Conservation (phyloP, 1,284 basidiomycete species). For the Pholiota adiposa region DNA sequence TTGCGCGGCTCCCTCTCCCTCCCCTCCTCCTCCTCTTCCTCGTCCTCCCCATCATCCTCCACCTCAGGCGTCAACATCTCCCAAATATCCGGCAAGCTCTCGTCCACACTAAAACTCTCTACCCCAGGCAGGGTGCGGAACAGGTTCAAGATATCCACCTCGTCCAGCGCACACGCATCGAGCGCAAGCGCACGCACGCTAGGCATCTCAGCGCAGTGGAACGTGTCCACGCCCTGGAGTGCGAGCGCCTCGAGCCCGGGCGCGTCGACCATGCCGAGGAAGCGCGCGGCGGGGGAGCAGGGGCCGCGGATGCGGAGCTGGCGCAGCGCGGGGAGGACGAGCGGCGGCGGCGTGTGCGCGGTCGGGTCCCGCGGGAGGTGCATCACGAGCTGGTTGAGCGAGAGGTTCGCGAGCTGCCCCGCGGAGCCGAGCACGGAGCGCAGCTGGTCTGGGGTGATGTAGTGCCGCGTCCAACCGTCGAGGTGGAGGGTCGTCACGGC, state of each 20-base stretch:
- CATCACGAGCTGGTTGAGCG: slow-evolving; percentile 41
- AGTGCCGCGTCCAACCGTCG: slow-evolving; percentile 40
- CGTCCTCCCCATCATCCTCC: neutral
- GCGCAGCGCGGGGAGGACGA: slow-evolving; percentile 31
- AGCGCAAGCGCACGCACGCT: slow-evolving; percentile 36
- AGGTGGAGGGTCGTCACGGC: slow-evolving; percentile 43
- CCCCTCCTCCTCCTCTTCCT: neutral
- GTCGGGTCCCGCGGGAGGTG: slow-evolving; percentile 35
- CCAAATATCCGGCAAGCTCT: slow-evolving; percentile 32
- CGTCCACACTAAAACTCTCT: slow-evolving; percentile 34
- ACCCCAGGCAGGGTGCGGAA: slow-evolving; percentile 38
- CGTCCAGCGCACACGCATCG: slow-evolving; percentile 35
- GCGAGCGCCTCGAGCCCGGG: slow-evolving; percentile 38
- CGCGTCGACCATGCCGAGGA: slow-evolving; percentile 35
- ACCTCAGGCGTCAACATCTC: slow-evolving; percentile 28
- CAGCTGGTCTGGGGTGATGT: slow-evolving; percentile 37
- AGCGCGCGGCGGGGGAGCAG: slow-evolving; percentile 32
- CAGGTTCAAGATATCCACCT: slow-evolving; percentile 32
- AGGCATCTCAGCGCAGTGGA: slow-evolving; percentile 35
- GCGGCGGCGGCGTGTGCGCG: slow-evolving; percentile 24
- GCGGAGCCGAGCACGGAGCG: slow-evolving; percentile 34
- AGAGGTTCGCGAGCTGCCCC: slow-evolving; percentile 42
- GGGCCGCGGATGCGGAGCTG: slow-evolving; percentile 41
- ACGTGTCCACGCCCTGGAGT: slow-evolving; percentile 37
- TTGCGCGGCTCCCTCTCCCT: neutral